phyloP scores from a whole-genome alignment of 192 early-diverging fungal species.

The Gonapodya prolifera region DNA sequence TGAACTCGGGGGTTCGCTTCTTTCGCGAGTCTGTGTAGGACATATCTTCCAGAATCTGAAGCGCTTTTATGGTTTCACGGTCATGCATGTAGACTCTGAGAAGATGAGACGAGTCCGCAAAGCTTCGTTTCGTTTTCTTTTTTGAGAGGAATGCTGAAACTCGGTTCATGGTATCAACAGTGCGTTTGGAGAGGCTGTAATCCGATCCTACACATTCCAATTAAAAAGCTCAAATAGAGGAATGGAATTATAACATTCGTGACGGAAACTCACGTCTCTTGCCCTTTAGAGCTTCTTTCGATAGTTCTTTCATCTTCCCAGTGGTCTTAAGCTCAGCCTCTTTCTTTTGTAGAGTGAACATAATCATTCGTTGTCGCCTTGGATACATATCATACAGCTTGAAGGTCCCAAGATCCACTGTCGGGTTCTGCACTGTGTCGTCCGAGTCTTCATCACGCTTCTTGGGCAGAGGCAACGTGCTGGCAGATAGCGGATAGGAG shows the following conservation, averaged over 20 bases:
- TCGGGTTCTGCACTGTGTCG: neutral
- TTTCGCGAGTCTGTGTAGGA: conserved; percentile 19
- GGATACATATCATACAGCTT: neutral
- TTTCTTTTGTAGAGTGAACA: neutral
- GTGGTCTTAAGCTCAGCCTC: neutral
- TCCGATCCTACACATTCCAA: neutral
- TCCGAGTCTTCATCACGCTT: neutral
- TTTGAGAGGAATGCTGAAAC: conserved; percentile 1
- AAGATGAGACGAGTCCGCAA: neutral
- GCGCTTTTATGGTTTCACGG: neutral
- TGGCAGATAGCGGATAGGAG: neutral
- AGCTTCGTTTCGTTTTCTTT: neutral
- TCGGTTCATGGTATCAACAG: neutral
- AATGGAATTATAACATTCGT: no score
- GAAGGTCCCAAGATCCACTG: neutral
- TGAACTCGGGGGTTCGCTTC: conserved; percentile 27
- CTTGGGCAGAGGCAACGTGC: neutral
- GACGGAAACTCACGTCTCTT: neutral
- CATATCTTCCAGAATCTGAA: conserved; percentile 25
- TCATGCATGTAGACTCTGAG: conserved; percentile 1
- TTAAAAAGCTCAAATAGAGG: no score
- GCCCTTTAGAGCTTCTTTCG: neutral
- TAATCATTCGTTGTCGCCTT: neutral
- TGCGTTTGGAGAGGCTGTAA: neutral
- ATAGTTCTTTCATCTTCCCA: neutral